Percentiles rank a stretch among this genome's conserved stretches.
Evolutionary conservation across 2,329 filamentous ascomycete genomes (phyloP).

Genomic region (Hypoxylon sp.): DNA sequence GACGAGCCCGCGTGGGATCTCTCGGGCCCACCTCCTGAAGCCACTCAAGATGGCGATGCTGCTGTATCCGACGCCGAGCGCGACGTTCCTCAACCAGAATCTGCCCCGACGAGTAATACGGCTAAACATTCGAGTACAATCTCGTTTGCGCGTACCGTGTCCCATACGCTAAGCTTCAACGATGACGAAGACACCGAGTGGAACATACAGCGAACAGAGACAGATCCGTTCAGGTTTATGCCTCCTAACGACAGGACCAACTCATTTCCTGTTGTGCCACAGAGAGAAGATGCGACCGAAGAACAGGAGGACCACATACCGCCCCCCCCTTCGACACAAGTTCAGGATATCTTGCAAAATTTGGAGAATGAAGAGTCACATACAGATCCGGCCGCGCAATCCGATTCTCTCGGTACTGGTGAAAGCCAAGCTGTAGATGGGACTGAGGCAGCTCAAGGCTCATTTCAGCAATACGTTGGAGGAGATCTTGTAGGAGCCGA

Average conservation of each 20-base stretch:
- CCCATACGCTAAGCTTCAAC: constrained; percentile 70
- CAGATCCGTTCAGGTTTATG: constrained; percentile 72
- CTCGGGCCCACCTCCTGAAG: constrained; percentile 27
- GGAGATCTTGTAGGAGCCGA: constrained; percentile 57
- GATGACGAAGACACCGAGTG: constrained; percentile 70
- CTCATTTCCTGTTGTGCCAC: constrained; percentile 70
- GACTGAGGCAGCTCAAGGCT: constrained; percentile 35
- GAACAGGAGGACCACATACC: constrained; percentile 55
- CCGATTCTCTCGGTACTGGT: constrained; percentile 53
- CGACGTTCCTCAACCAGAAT: constrained; percentile 30
- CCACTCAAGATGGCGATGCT: constrained; percentile 31
- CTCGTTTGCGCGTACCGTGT: constrained; percentile 73
- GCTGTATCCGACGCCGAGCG: constrained; percentile 30
- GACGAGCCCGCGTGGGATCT: constrained; percentile 47
- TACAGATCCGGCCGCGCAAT: constrained; percentile 56
- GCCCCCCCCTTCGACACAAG: constrained; percentile 62
- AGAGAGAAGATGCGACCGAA: constrained; percentile 49
- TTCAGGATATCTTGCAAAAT: constrained; percentile 65
- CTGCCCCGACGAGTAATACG: constrained; percentile 45
- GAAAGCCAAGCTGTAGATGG: constrained; percentile 43
- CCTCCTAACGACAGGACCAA: constrained; percentile 68
- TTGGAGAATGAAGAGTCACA: constrained; percentile 62
- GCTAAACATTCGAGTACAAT: constrained; percentile 70
- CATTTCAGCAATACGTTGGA: constrained; percentile 55
- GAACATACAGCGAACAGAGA: constrained; percentile 63